These are phyloP conservation scores for Geotrichum bryndzae DNA, from an alignment of 1,139 yeast genomes.

Conservation along the genomic window DNA sequence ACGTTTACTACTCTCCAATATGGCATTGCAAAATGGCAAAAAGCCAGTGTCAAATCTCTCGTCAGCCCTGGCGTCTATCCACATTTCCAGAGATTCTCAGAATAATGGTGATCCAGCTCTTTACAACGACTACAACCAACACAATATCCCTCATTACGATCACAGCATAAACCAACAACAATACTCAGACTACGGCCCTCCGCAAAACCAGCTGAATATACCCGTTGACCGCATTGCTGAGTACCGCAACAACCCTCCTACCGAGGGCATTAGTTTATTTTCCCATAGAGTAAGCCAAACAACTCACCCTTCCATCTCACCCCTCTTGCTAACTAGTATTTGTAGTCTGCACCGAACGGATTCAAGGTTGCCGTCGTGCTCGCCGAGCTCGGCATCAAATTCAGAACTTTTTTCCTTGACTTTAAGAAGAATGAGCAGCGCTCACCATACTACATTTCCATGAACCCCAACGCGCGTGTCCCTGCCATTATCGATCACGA, in stretches of 20 bases:
- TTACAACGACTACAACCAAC: slow-evolving; percentile 6
- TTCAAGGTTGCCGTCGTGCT: slow-evolving; percentile 90
- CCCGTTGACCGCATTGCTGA: slow-evolving; percentile 51
- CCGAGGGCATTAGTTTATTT: slow-evolving; percentile 79
- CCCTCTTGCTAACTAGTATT: background rate
- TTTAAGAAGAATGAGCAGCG: slow-evolving; percentile 83
- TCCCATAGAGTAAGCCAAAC: slow-evolving; percentile 51
- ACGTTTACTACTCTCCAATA: background rate
- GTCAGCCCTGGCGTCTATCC: slow-evolving; percentile 31
- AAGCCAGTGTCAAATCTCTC: slow-evolving; percentile 30
- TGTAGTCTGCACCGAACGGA: slow-evolving; percentile 81
- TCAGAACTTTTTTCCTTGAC: slow-evolving; percentile 80
- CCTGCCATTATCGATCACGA: slow-evolving; percentile 90
- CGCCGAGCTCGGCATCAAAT: slow-evolving; percentile 72
- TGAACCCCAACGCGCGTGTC: slow-evolving; percentile 91
- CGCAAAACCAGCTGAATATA: slow-evolving; percentile 4
- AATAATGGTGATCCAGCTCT: slow-evolving; percentile 3
- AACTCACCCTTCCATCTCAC: background rate
- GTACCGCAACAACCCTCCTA: slow-evolving; percentile 73
- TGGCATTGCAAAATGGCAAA: slow-evolving; percentile 15
- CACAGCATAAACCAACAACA: slow-evolving; percentile 8
- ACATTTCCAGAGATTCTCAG: slow-evolving; percentile 18
- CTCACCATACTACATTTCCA: slow-evolving; percentile 84
- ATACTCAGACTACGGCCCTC: slow-evolving; percentile 1
- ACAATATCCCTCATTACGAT: slow-evolving; percentile 13